phyloP scores from a whole-genome alignment of 1,284 basidiomycete genomes.

The Takashimella koratensis region DNA sequence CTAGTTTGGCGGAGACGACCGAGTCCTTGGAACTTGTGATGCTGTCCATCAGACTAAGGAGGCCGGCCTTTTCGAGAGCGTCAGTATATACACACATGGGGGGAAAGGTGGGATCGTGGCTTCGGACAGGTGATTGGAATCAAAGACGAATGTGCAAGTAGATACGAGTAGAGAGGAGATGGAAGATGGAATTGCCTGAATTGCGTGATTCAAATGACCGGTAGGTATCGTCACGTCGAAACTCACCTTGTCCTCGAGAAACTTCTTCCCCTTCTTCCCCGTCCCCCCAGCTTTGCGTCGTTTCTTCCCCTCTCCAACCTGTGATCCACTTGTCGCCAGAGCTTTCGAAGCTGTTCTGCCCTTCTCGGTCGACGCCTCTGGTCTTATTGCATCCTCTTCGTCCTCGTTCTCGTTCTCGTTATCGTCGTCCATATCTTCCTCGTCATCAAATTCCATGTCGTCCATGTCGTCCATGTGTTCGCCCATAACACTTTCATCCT shows the following conservation, averaged over 20 bases:
- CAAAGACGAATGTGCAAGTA: background rate
- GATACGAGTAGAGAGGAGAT: background rate
- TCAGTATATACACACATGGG: too few relatives aligned
- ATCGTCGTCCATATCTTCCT: background rate
- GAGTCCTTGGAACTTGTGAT: constrained; percentile 28
- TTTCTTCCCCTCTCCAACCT: constrained; percentile 1
- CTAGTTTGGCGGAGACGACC: constrained; percentile 13
- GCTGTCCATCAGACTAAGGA: constrained; percentile 26
- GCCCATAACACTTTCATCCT: background rate
- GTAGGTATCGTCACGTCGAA: too few relatives aligned
- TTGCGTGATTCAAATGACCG: background rate
- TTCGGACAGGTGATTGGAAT: too few relatives aligned
- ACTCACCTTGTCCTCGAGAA: constrained; percentile 45
- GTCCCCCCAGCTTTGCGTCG: constrained; percentile 32
- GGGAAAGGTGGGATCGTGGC: too few relatives aligned
- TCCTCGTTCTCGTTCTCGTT: background rate
- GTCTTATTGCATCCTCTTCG: too few relatives aligned
- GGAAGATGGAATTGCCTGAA: too few relatives aligned
- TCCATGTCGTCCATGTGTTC: background rate
- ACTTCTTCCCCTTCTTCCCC: constrained; percentile 46
- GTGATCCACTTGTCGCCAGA: background rate
- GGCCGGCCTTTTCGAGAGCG: too few relatives aligned
- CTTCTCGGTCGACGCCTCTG: too few relatives aligned
- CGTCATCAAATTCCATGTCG: background rate
- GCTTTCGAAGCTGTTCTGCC: background rate